These are phyloP conservation scores for Kuraishia floccosa DNA, from an alignment of 805 yeast species.

Conservation along the genomic window DNA sequence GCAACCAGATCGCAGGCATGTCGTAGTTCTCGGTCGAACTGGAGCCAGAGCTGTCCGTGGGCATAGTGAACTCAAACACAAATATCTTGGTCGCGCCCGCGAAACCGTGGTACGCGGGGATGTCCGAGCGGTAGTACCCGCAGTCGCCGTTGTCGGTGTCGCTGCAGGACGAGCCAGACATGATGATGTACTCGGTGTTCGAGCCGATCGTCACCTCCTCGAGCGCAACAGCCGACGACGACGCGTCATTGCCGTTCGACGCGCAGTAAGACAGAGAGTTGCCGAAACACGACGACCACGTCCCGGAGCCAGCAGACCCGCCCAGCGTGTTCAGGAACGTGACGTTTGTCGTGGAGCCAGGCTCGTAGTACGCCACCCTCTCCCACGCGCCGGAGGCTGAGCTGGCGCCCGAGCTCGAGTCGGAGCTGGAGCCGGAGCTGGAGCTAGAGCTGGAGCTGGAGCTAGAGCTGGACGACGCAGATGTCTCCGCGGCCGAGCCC, in stretches of 20 bases:
- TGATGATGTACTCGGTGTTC: constrained; percentile 71
- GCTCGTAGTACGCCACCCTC: constrained; percentile 63
- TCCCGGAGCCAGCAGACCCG: constrained; percentile 78
- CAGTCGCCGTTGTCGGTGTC: constrained; percentile 40
- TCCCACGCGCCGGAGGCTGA: constrained; percentile 50
- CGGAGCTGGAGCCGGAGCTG: constrained; percentile 11
- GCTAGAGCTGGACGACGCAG: constrained; percentile 7
- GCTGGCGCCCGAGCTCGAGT: constrained; percentile 23
- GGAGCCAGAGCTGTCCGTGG: constrained; percentile 35
- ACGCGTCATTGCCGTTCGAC: constrained; percentile 65
- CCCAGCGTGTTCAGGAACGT: constrained; percentile 85
- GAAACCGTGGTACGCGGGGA: constrained; percentile 93
- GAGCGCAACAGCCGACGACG: constrained; percentile 58
- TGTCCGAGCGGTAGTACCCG: constrained; percentile 78
- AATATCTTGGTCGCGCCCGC: constrained; percentile 78
- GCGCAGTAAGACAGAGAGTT: constrained; percentile 82
- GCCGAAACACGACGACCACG: constrained; percentile 80
- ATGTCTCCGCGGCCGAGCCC: constrained; percentile 9
- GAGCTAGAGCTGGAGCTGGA: constrained; percentile 8
- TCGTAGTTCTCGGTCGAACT: constrained; percentile 50
- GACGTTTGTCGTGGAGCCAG: constrained; percentile 62
- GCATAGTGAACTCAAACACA: constrained; percentile 92
- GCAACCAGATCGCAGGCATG: constrained; percentile 97
- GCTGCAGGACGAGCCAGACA: constrained; percentile 59
- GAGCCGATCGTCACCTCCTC: constrained; percentile 60